Percentiles rank a stretch among this genome's conserved stretches.
These are phyloP conservation scores for Fagus sylvatica DNA, from an alignment of 306 rosid genomes.

Conservation along the genomic window DNA sequence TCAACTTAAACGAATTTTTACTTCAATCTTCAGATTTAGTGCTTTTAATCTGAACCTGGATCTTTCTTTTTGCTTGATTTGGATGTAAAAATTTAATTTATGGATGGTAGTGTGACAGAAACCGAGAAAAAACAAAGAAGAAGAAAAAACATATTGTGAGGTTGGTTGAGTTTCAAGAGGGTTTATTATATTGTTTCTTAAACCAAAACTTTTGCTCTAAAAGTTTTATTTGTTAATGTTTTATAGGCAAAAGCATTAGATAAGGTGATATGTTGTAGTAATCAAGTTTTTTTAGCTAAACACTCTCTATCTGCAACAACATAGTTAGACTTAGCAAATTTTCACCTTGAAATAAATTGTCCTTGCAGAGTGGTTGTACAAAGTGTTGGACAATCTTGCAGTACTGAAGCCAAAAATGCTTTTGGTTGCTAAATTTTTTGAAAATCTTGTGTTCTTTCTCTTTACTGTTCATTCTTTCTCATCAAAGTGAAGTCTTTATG, in stretches of 20 bases:
- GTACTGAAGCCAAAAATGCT: constrained; percentile 11
- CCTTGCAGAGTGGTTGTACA: constrained; percentile 52
- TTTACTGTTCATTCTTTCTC: not conserved
- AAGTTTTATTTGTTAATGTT: no score
- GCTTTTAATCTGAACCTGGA: no score
- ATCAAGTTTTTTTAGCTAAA: constrained; percentile 36
- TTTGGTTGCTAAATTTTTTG: constrained; percentile 21
- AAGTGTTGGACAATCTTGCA: constrained; percentile 38
- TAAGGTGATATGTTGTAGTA: constrained; percentile 61
- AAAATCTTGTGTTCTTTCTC: constrained; percentile 17
- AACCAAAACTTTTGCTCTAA: no score
- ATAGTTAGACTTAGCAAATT: constrained; percentile 53
- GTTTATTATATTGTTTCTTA: no score
- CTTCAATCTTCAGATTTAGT: no score
- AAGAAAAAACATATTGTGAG: no score
- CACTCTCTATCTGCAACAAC: constrained; percentile 45
- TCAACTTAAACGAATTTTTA: no score
- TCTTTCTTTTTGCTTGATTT: no score
- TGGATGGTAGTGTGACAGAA: no score
- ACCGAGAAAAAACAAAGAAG: no score
- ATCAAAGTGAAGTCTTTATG: not conserved
- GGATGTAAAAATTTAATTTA: no score
- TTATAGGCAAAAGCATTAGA: constrained; percentile 64
- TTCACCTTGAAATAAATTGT: constrained; percentile 54
- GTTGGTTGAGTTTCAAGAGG: no score